phyloP scores from a whole-genome alignment of 169 alveolate genomes.

The Cryptosporidium ryanae region DNA sequence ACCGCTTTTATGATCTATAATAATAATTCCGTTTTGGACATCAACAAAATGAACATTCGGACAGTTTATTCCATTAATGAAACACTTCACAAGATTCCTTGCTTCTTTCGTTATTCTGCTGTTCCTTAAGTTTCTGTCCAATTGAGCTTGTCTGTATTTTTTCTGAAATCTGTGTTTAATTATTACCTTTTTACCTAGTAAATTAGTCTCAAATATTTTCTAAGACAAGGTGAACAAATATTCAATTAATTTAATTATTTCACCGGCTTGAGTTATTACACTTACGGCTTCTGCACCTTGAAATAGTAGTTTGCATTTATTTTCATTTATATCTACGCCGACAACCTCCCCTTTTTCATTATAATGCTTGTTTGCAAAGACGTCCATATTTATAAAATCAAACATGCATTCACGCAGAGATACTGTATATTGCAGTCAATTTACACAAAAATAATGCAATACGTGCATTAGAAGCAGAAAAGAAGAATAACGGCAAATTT shows the following conservation, averaged over 20 bases:
- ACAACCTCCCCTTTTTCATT: no score
- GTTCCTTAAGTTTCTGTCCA: slow-evolving; percentile 27
- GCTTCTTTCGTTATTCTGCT: slow-evolving; percentile 27
- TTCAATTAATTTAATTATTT: neutral
- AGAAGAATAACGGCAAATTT: neutral
- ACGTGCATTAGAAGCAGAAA: neutral
- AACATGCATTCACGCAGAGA: no score
- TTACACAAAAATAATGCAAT: no score
- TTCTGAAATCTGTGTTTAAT: slow-evolving; percentile 53
- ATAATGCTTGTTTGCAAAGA: no score
- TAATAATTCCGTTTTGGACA: slow-evolving; percentile 28
- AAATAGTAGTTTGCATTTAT: slow-evolving; percentile 1
- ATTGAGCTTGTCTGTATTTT: slow-evolving; percentile 48
- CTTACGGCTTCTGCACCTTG: slow-evolving; percentile 75
- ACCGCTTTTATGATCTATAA: slow-evolving; percentile 39
- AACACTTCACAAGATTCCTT: slow-evolving; percentile 42
- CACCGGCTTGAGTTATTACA: neutral
- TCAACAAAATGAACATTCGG: slow-evolving; percentile 66
- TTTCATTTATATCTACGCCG: no score
- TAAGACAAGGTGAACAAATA: neutral
- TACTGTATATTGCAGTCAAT: no score
- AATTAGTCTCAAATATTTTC: slow-evolving; percentile 39
- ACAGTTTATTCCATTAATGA: slow-evolving; percentile 38
- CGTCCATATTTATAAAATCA: no score
- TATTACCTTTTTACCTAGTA: slow-evolving; percentile 4